Base-by-base conservation (phyloP, 2,329 filamentous ascomycete genomes). In the Penicillium palitans region DNA sequence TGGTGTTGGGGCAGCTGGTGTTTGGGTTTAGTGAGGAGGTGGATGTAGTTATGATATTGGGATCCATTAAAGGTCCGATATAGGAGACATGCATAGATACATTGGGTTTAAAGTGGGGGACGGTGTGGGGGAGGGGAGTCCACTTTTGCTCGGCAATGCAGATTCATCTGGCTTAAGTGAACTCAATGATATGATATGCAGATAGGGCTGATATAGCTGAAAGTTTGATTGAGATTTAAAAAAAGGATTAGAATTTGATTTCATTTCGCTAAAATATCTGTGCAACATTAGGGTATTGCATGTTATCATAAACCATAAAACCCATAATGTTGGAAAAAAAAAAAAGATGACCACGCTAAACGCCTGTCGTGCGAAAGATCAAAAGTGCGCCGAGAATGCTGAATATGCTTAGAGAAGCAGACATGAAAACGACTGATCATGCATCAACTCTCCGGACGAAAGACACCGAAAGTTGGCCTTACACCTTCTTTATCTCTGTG, bases 371-470 rank as follows among this genome's bases (percentile, higher is more conserved):
- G 33, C 50, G 51, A 41, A 55, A 41, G 7, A 52, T 45, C 6
- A 41, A 29, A 8, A 25, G 13, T 45, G 21, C 54, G 54, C 54
- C 54, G 47, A 56, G 40, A 56, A 56, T 52, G 54, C 54, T 56
- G 10, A 21, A 41, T 29, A 51, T 51, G 45, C 46, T 5, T 13
- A 12, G 21, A 49, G 21, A 49, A 37, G 31, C 31, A 24, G 29
- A 53, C 12, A 41, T 17, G 33, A 52, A 48, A 27, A 27, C 13
- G 40, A 10, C 9, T 8, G n/a, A 17, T 27, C 29, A 27, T 37
- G 24, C 15, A 41, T 12, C 24, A 41, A 41, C 24, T 29, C 48
- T 21, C 6, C 10, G 3, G 25, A 17, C 13, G 9, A 29, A 21
- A 41, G 48, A 19, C 13, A 4, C 17, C 13, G 10, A 29, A 41